These are phyloP conservation scores for Ilex asprella DNA, from an alignment of 257 asterid species.

Conservation along the genomic window DNA sequence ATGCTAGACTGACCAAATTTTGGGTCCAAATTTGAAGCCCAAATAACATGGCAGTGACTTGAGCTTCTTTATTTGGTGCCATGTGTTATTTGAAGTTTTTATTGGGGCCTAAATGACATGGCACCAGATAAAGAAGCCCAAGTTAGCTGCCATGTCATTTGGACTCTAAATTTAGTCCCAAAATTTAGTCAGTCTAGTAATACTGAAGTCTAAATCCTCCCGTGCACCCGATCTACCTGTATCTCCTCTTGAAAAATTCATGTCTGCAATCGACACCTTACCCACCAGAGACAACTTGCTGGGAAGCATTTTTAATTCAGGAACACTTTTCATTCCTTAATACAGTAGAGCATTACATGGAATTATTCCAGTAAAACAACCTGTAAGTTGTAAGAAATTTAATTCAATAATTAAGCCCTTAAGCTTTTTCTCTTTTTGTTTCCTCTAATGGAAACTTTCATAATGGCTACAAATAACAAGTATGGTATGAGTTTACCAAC, in stretches of 20 bases:
- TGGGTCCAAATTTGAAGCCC: no score
- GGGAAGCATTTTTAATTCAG: slow-evolving; percentile 39
- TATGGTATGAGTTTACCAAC: neutral
- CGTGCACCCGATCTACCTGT: slow-evolving; percentile 18
- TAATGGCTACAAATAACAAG: neutral
- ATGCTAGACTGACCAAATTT: no score
- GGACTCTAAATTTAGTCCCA: no score
- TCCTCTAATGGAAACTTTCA: neutral
- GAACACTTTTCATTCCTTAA: slow-evolving; percentile 54
- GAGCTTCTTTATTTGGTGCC: no score
- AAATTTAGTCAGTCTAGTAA: no score
- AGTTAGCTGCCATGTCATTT: no score
- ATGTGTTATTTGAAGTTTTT: no score
- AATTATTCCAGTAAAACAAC: neutral
- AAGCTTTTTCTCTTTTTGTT: neutral
- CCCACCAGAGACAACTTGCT: slow-evolving; percentile 34
- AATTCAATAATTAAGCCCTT: neutral
- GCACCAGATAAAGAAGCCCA: no score
- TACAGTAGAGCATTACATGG: slow-evolving; percentile 53
- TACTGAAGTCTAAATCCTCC: no score
- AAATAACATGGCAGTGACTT: no score
- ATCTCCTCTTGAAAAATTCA: slow-evolving; percentile 35
- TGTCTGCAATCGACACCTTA: slow-evolving; percentile 26
- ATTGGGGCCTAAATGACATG: no score
- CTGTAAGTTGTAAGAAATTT: neutral